Percentiles rank a stretch among this genome's conserved stretches.
These are phyloP conservation scores for Mycena kentingensis DNA, from an alignment of 768 basidiomycete genomes.

Conservation along the genomic window DNA sequence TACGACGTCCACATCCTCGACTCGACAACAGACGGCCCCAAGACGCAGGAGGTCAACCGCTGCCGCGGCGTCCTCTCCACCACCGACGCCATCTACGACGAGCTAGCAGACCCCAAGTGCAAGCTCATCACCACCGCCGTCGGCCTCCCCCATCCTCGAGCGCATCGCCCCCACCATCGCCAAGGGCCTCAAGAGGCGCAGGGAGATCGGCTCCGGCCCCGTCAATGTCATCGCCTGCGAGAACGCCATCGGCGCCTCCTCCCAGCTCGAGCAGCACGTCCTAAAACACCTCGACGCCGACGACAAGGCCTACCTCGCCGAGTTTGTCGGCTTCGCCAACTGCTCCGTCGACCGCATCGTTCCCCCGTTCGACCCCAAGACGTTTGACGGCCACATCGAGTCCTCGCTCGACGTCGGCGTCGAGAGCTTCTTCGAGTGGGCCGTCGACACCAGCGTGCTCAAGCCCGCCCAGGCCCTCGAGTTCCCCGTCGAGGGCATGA, in stretches of 20 bases:
- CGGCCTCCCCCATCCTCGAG: constrained; percentile 34
- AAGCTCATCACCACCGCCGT: constrained; percentile 41
- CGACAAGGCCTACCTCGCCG: constrained; percentile 29
- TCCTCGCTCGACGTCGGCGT: constrained; percentile 40
- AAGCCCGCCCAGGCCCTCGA: constrained; percentile 30
- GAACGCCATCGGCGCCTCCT: constrained; percentile 40
- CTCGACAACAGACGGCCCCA: no score
- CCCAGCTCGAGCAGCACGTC: constrained; percentile 32
- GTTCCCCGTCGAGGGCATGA: constrained; percentile 27
- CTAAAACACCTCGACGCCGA: constrained; percentile 29
- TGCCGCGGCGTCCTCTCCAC: constrained; percentile 22
- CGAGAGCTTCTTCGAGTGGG: constrained; percentile 45
- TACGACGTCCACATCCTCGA: no score
- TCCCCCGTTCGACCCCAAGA: constrained; percentile 22
- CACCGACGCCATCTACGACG: constrained; percentile 15
- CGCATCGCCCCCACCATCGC: constrained; percentile 38
- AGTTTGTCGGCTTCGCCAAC: constrained; percentile 42
- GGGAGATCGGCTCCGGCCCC: constrained; percentile 18
- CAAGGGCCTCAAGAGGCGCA: constrained; percentile 33
- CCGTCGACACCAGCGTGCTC: constrained; percentile 35
- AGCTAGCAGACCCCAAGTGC: constrained; percentile 19
- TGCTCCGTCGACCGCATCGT: constrained; percentile 45
- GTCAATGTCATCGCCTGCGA: constrained; percentile 45
- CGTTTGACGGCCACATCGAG: constrained; percentile 6
- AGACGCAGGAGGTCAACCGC: constrained; percentile 10